Evolutionary conservation across 495 filamentous ascomycete species (phyloP), one percentile per base, ranked within the genome.

Genomic region (Penicillium subrubescens): DNA sequence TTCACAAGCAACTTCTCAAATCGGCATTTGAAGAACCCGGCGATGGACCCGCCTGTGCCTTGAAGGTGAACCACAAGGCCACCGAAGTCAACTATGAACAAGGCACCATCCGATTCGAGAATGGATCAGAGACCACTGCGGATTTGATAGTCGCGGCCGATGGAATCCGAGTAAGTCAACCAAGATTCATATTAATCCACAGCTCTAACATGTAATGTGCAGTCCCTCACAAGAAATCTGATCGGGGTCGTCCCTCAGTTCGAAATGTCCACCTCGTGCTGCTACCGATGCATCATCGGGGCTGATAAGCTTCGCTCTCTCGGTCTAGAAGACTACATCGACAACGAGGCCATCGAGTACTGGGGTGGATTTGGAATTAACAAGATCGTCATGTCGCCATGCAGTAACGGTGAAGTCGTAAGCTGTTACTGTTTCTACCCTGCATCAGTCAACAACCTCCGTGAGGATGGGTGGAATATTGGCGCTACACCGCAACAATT

Each of bases 361-460:
- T 76, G 74, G 72, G 74, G 74, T 25, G 72, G 72, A 4, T 69
- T 70, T n/a, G 74, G 72, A 1, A 71, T 73, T 34, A 62, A 73
- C 64, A 76, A 76, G 61, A 75, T 76, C 12, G 71, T 73, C 48
- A 68, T 73, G 65, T 73, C 72, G 0, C 67, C 74, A 2, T 76
- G 74, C 39, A 70, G 70, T 52, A 68, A 72, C 37, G 72, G 74
- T 15, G 71, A 75, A 6, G 61, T 76, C 0, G 68, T 72, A 0
- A 67, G 61, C 61, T 76, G 66, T 34, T 76, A 76, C 56, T 71
- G 68, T 55, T 76, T 76, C 67, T 68, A 63, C 17, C 69, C 61
- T 1, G 54, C 64, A 0, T 63, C 61, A 6, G 19, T 65, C 33
- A 74, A 72, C 17, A 66, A 71, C 46, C 67, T 72, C 3, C 65